Percentiles rank a stretch among this genome's conserved stretches.
phyloP scores from a whole-genome alignment of 495 filamentous ascomycete genomes.

The Hyaloscypha hepaticicola region DNA sequence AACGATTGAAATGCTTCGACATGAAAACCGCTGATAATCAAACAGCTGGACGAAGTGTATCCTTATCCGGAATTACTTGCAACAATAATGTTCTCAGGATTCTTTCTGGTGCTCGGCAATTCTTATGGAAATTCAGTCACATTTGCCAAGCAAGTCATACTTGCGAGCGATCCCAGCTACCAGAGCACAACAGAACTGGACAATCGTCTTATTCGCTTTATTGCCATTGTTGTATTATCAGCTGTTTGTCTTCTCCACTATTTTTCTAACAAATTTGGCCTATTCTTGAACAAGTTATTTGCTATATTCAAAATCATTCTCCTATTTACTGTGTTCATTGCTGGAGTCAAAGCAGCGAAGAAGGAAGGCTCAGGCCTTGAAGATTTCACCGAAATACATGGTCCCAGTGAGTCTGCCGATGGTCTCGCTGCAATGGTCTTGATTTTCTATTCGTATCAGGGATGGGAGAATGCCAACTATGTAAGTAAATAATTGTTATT shows the following conservation, averaged over 20 bases:
- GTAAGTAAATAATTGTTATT: neutral
- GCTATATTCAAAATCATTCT: neutral
- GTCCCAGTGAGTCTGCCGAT: neutral
- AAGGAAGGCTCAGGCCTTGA: neutral
- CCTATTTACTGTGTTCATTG: neutral
- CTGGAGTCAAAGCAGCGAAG: neutral
- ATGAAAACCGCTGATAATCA: neutral
- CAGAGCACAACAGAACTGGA: neutral
- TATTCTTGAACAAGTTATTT: neutral
- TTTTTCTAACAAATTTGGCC: neutral
- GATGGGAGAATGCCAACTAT: slow-evolving; percentile 1
- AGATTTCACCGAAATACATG: neutral
- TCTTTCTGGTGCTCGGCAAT: neutral
- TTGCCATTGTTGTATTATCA: slow-evolving; percentile 1
- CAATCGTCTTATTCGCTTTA: neutral
- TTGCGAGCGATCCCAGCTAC: neutral
- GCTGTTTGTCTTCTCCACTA: neutral
- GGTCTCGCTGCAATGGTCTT: neutral
- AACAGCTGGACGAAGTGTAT: neutral
- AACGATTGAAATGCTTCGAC: neutral
- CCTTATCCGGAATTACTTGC: neutral
- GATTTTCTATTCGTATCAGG: neutral
- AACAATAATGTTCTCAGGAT: neutral
- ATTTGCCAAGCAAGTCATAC: slow-evolving; percentile 1
- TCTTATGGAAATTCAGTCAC: neutral